Evolutionary conservation across 208 protist genomes (phyloP).

Genomic region (Leptomonas pyrrhocoris): DNA sequence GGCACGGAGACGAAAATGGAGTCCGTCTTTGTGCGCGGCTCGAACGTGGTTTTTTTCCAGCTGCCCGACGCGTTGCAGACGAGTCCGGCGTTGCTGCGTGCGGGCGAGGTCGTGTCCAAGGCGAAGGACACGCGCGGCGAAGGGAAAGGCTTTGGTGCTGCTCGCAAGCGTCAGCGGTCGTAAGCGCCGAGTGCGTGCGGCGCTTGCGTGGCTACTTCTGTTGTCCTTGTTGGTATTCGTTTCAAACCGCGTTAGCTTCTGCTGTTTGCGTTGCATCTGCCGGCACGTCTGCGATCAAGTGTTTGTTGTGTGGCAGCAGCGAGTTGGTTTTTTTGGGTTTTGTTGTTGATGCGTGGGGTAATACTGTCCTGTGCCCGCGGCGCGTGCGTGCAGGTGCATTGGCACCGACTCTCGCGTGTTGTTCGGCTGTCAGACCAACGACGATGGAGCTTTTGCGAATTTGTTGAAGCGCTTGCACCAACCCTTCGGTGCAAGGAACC

Average conservation of each 20-base stretch:
- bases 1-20: conserved; percentile 67
- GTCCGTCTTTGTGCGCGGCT: conserved; percentile 88
- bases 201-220: conserved; percentile 10
- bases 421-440: too few species aligned
- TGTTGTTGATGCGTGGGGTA: background rate
- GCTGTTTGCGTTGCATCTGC: too few species aligned
- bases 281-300: too few species aligned
- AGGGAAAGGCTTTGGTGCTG: conserved; percentile 80
- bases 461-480: too few species aligned
- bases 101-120: conserved; percentile 59
- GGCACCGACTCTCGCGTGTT: too few species aligned
- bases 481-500: too few species aligned
- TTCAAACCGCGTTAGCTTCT: background rate
- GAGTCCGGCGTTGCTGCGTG: conserved; percentile 69
- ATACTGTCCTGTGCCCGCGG: too few species aligned
- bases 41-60: conserved; percentile 92
- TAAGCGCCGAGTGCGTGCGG: conserved; percentile 3
- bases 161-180: conserved; percentile 37
- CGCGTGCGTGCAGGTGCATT: too few species aligned
- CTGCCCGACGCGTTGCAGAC: conserved; percentile 89
- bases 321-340: conserved; percentile 14
- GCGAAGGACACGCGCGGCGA: conserved; percentile 74
- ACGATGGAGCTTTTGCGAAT: too few species aligned
- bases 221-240: conserved; percentile 4
- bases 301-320: too few species aligned